Base-by-base conservation (phyloP, 2,329 filamentous ascomycete species). In the Colletotrichum musae region DNA sequence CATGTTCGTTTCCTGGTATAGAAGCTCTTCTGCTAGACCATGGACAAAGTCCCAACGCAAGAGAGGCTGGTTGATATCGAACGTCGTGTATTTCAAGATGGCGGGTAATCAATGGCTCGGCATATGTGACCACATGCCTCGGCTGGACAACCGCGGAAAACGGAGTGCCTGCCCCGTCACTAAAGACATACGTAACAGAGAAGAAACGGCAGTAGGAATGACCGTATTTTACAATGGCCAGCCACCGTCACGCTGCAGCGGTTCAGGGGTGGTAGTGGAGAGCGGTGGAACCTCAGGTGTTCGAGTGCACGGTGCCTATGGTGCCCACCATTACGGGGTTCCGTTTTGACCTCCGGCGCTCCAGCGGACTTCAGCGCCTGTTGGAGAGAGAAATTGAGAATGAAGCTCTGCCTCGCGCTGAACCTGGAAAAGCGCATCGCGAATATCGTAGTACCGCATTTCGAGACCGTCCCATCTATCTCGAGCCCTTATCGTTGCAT, bases 1-100 rank as follows among this genome's bases (percentile, higher is more conserved):
- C 80, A 82, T 81, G 18, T 26, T 28, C 28, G 16, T 24, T 5
- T 24, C 3, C 7, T 57, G 10, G 10, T 45, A 7, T 9, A 5
- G 5, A 32, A 5, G 10, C 50, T 13, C 5, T 13, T 10, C 43
- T 5, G 24, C 28, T 12, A 47, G 18, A 36, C 4, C 24, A n/a
- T 45, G 12, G 18, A 18, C 6, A 9, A 28, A 12, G 16, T 16
- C 4, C 16, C 32, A 18, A 41, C 32, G 52, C 32, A 58, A 52
- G 7, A 52, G 13, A 24, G 28, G 7, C 6, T 18, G 51, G 28
- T 32, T n/a, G 21, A 48, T 21, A 58, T 26, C 24, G 26, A 21
- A 24, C 4, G 24, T 18, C 39, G 41, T n/a, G 18, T 36, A 39
- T 4, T 51, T 24, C 15, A 18, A 36, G 51, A 36, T 36, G 50